These are phyloP conservation scores for Ogataea polymorpha DNA, from an alignment of 805 yeast genomes.

Conservation along the genomic window DNA sequence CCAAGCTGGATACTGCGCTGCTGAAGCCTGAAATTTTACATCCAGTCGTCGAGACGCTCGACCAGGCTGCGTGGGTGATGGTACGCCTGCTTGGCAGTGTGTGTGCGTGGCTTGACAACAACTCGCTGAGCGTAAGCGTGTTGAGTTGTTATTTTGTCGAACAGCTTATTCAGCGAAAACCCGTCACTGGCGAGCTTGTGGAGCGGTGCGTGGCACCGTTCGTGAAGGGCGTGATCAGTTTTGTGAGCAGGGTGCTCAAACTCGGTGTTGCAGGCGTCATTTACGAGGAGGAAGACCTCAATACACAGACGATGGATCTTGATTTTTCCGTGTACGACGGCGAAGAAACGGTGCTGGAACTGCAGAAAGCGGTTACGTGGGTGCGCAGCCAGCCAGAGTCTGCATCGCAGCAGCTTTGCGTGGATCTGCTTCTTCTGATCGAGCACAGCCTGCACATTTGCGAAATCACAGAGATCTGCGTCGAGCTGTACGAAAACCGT, in stretches of 20 bases:
- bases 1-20: constrained; percentile 73
- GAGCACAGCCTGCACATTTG: constrained; percentile 8
- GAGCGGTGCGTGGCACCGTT: constrained; percentile 51
- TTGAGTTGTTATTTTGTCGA: constrained; percentile 68
- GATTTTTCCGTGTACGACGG: constrained; percentile 31
- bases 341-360: constrained; percentile 19
- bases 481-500: constrained; percentile 11
- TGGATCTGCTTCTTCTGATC: constrained; percentile 15
- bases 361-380: constrained; percentile 37
- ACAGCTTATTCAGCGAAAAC: constrained; percentile 16
- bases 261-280: constrained; percentile 57
- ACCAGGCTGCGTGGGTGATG: constrained; percentile 47
- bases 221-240: constrained; percentile 51
- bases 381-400: constrained; percentile 21
- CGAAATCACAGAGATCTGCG: constrained; percentile 4
- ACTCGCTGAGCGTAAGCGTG: constrained; percentile 73
- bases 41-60: constrained; percentile 31
- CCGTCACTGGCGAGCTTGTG: constrained; percentile 31
- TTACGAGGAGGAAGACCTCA: constrained; percentile 74
- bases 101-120: constrained; percentile 73
- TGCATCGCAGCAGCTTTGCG: constrained; percentile 14
- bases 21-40: constrained; percentile 48
- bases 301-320: constrained; percentile 59
- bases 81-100: constrained; percentile 52
- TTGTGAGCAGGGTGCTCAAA: constrained; percentile 45